Conservation (phyloP, 2,329 filamentous ascomycete genomes). For the Xenoacremonium recifei region DNA sequence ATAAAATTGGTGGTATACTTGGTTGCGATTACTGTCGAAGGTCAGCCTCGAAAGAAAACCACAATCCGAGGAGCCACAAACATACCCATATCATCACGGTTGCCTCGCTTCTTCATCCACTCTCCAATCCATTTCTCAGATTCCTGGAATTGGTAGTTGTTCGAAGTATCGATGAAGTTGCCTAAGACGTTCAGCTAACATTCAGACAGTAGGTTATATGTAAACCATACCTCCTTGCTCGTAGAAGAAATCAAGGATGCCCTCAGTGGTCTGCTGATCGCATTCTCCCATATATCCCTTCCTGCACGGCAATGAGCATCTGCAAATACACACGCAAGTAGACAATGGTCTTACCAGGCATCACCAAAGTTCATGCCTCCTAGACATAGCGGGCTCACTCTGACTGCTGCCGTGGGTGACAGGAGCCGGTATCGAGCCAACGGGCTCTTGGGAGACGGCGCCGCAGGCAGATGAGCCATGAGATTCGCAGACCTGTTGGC, state of each 20-base stretch:
- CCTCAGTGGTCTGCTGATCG: conserved; percentile 59
- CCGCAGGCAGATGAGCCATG: conserved; percentile 30
- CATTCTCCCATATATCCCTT: conserved; percentile 61
- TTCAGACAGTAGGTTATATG: neutral
- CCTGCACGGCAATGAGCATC: conserved; percentile 33
- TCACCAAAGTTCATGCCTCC: conserved; percentile 66
- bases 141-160: conserved; percentile 64
- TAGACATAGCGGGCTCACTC: conserved; percentile 66
- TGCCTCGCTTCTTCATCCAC: conserved; percentile 65
- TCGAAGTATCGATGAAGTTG: conserved; percentile 73
- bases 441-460: conserved; percentile 55
- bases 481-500: too few relatives aligned
- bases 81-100: conserved; percentile 62
- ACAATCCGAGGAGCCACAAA: conserved; percentile 1
- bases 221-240: conserved; percentile 41
- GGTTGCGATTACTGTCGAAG: conserved; percentile 59
- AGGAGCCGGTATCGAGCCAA: conserved; percentile 65
- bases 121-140: conserved; percentile 67
- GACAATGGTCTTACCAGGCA: conserved; percentile 37
- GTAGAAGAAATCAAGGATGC: conserved; percentile 65
- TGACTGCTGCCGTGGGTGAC: conserved; percentile 61
- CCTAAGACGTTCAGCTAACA: conserved; percentile 37
- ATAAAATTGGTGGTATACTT: conserved; percentile 64
- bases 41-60: neutral
- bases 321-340: neutral